These are phyloP conservation scores for Talaromyces verruculosus DNA, from an alignment of 2,329 filamentous ascomycete species.

Conservation along the genomic window DNA sequence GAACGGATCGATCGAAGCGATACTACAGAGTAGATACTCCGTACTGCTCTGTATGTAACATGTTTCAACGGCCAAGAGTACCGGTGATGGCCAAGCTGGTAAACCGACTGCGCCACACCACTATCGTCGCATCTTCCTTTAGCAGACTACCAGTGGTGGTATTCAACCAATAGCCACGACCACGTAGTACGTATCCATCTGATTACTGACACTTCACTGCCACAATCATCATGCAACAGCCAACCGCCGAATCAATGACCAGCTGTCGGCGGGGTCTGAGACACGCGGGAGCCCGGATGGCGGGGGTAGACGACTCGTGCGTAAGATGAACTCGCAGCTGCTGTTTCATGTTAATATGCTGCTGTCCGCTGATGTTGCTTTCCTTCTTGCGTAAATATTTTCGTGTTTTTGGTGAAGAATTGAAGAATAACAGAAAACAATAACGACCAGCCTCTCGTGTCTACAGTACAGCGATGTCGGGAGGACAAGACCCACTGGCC, in stretches of 20 bases:
- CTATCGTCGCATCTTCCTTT: background rate
- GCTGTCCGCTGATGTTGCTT: background rate
- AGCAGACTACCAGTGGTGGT: too few species aligned
- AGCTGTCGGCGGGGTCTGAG: slow-evolving; percentile 10
- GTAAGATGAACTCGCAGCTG: background rate
- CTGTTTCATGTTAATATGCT: background rate
- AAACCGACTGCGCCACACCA: slow-evolving; percentile 2
- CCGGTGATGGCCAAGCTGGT: background rate
- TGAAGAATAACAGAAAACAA: background rate
- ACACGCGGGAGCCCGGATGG: slow-evolving; percentile 6
- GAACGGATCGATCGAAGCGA: background rate
- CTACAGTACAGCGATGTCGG: slow-evolving; percentile 33
- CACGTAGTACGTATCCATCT: background rate
- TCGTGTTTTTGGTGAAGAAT: background rate
- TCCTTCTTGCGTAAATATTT: background rate
- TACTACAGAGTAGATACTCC: too few species aligned
- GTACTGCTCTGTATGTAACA: background rate
- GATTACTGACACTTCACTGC: slow-evolving; percentile 8
- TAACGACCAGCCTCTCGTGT: background rate
- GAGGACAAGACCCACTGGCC: slow-evolving; percentile 54
- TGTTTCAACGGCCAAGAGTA: background rate
- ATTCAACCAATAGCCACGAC: background rate
- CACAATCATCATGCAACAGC: slow-evolving; percentile 8
- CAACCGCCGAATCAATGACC: background rate
- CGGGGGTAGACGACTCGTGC: background rate